Percentiles rank a stretch among this genome's conserved stretches.
These are phyloP conservation scores for Ganoderma lucidum DNA, from an alignment of 1,284 basidiomycete species.

Conservation along the genomic window DNA sequence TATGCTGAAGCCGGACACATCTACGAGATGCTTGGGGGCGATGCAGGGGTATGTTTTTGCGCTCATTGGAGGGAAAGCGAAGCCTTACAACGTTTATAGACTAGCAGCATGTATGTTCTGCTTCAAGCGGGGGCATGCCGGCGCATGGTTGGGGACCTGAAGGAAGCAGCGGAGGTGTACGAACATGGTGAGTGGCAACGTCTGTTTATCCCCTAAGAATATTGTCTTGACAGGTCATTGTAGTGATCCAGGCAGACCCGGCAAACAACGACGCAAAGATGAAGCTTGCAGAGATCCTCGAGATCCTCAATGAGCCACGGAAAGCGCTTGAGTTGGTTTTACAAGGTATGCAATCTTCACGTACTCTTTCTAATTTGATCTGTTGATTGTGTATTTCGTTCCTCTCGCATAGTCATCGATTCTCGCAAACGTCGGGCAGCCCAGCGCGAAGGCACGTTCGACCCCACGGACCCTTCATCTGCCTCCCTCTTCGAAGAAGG, in stretches of 20 bases:
- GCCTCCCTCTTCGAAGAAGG: conserved; percentile 68
- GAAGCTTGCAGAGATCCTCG: conserved; percentile 90
- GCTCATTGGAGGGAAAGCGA: neutral
- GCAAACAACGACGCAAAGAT: conserved; percentile 84
- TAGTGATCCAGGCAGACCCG: conserved; percentile 80
- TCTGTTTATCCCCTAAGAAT: neutral
- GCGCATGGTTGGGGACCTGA: conserved; percentile 74
- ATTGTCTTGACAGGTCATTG: neutral
- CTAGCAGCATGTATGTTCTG: conserved; percentile 72
- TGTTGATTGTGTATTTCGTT: neutral
- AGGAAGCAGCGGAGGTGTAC: conserved; percentile 84
- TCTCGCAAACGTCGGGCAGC: conserved; percentile 61
- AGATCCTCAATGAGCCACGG: conserved; percentile 80
- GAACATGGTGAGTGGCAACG: conserved; percentile 67
- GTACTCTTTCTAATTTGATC: too few relatives aligned
- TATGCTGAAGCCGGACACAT: conserved; percentile 81
- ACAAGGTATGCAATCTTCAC: conserved; percentile 62
- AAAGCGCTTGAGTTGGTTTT: conserved; percentile 89
- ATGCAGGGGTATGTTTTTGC: conserved; percentile 64
- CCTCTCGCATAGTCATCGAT: conserved; percentile 62
- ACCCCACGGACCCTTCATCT: conserved; percentile 35
- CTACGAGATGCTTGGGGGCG: conserved; percentile 78
- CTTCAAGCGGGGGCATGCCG: conserved; percentile 79
- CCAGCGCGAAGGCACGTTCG: conserved; percentile 34
- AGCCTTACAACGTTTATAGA: conserved; percentile 47